A percentile compares a stretch with the other conserved stretches of the same genome.
These are phyloP conservation scores for Tolypocladium paradoxum DNA, from an alignment of 2,329 filamentous ascomycete species.

Conservation along the genomic window DNA sequence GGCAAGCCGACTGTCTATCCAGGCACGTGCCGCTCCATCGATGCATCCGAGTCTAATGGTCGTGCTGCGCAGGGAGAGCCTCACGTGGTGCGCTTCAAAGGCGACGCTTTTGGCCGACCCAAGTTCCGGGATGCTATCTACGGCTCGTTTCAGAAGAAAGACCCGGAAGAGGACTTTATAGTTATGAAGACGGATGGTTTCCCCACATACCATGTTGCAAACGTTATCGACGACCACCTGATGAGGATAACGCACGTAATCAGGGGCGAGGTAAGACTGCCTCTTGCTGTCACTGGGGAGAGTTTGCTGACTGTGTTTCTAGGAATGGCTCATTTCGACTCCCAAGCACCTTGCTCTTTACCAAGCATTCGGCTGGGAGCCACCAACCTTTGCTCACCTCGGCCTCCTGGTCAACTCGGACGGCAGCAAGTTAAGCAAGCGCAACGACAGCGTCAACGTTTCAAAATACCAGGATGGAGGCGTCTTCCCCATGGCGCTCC, in stretches of 20 bases:
- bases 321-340: conserved; percentile 95
- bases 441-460: conserved; percentile 46
- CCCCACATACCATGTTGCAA: conserved; percentile 94
- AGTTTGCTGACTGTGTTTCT: background rate
- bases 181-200: conserved; percentile 84
- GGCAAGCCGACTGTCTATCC: conserved; percentile 37
- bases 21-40: conserved; percentile 60
- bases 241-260: conserved; percentile 97
- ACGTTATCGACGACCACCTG: conserved; percentile 88
- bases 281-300: conserved; percentile 2
- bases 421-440: conserved; percentile 78
- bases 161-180: conserved; percentile 68
- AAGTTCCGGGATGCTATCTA: conserved; percentile 72
- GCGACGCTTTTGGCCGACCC: conserved; percentile 43
- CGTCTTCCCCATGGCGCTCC: conserved; percentile 38
- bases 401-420: conserved; percentile 59
- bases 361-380: conserved; percentile 62
- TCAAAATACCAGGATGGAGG: conserved; percentile 36
- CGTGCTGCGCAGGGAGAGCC: conserved; percentile 57
- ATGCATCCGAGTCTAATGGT: conserved; percentile 56
- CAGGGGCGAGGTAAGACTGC: conserved; percentile 56
- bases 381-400: conserved; percentile 70
- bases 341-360: conserved; percentile 65
- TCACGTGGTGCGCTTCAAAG: conserved; percentile 69
- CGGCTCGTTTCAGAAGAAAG: conserved; percentile 48